Conservation (phyloP, 345 rosid species). For the Nephelium lappaceum region DNA sequence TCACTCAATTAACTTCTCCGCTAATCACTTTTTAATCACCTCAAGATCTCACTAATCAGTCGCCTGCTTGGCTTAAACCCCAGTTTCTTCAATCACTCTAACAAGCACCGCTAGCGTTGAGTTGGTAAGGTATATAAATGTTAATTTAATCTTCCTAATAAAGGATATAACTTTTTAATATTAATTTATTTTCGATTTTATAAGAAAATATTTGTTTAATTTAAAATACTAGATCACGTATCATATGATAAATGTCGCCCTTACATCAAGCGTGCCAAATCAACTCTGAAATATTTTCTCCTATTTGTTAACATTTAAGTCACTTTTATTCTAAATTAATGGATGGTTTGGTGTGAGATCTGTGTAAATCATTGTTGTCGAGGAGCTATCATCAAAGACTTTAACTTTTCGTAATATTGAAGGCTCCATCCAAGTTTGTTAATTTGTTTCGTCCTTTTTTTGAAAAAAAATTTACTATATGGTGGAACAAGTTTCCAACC, state of each 20-base stretch:
- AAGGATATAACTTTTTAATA: no score
- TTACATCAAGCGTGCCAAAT: no score
- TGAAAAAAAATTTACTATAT: no score
- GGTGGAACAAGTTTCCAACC: conserved; percentile 33
- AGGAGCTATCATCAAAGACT: conserved; percentile 33
- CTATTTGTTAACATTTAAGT: not conserved
- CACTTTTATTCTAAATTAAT: not conserved
- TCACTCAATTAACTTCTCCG: not conserved
- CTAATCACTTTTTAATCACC: not conserved
- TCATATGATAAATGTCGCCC: no score
- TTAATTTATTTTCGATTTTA: no score
- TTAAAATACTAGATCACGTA: no score
- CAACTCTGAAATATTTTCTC: no score
- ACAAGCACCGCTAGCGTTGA: not conserved
- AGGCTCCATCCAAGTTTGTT: conserved; percentile 36
- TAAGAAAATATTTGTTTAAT: no score
- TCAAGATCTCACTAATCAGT: conserved; percentile 8
- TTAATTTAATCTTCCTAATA: no score
- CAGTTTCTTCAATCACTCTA: not conserved
- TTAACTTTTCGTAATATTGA: conserved; percentile 48
- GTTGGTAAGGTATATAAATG: no score
- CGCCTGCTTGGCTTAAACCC: not conserved
- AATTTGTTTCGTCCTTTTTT: conserved; percentile 6
- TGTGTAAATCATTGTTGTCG: conserved; percentile 31
- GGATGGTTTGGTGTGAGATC: conserved; percentile 35